phyloP scores from a whole-genome alignment of 257 asterid species.

The Forsythia viridissima region DNA sequence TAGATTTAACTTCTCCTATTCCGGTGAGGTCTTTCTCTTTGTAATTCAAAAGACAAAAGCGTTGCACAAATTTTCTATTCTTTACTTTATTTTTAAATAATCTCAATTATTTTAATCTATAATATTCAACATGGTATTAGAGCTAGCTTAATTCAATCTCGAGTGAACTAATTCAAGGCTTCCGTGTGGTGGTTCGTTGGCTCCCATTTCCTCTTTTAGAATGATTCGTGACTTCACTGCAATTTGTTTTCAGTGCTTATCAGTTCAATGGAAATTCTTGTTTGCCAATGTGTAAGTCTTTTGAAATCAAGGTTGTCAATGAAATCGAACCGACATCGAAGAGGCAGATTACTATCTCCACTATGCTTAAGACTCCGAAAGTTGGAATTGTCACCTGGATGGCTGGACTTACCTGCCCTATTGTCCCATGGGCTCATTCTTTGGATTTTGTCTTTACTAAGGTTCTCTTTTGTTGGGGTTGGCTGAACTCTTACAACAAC shows the following conservation, averaged over 20 bases:
- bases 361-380: not conserved
- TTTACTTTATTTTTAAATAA: no score
- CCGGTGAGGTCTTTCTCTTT: no score
- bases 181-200: not conserved
- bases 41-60: no score
- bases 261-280: not conserved
- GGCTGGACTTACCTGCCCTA: not conserved
- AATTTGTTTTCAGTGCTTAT: not conserved
- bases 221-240: not conserved
- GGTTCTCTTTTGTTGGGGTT: not conserved
- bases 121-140: not conserved
- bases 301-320: no score
- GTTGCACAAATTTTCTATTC: no score
- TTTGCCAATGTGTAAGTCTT: no score
- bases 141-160: not conserved
- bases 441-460: not conserved
- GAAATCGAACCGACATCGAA: not conserved
- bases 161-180: not conserved
- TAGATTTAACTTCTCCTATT: no score
- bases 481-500: not conserved
- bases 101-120: no score
- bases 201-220: not conserved
- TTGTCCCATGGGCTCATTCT: not conserved
- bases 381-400: not conserved
- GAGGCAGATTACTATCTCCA: not conserved